Conservation (phyloP, 495 filamentous ascomycete species). For the Penicillium arizonense region DNA sequence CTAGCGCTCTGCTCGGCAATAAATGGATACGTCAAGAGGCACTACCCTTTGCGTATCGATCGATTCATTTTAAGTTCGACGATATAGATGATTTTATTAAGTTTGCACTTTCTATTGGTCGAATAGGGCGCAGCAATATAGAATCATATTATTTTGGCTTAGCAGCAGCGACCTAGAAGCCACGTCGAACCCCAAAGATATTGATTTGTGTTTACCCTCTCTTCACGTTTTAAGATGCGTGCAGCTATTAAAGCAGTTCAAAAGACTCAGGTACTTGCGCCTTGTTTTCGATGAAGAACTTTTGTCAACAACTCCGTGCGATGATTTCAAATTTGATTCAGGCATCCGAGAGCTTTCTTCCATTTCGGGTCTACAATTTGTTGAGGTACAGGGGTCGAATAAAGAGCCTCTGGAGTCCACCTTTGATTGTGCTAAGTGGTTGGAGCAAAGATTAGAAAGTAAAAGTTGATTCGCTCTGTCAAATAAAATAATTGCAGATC, state of each 20-base stretch:
- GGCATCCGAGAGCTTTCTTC: not conserved
- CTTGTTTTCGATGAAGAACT: not conserved
- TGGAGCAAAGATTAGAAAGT: not conserved
- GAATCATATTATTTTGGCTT: not conserved
- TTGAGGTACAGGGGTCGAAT: not conserved
- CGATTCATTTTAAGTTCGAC: not conserved
- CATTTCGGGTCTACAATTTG: not conserved
- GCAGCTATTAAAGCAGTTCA: not conserved
- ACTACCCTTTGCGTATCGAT: not conserved
- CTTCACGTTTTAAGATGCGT: not conserved
- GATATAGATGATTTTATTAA: constrained; percentile 1
- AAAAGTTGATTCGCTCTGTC: too few species aligned
- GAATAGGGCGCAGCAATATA: not conserved
- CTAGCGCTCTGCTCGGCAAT: not conserved
- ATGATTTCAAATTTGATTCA: not conserved
- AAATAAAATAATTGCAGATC: too few species aligned
- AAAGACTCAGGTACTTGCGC: not conserved
- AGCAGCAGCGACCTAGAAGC: not conserved
- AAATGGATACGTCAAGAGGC: not conserved
- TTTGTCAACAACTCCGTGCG: not conserved
- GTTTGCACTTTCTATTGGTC: not conserved
- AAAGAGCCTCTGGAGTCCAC: not conserved
- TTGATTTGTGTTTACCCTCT: not conserved
- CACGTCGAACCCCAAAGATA: not conserved
- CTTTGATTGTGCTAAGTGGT: not conserved